Evolutionary conservation across 164 flowering plant genomes (phyloP), one percentile per base, ranked within the genome.

Genomic region (Hamamelis virginiana): DNA sequence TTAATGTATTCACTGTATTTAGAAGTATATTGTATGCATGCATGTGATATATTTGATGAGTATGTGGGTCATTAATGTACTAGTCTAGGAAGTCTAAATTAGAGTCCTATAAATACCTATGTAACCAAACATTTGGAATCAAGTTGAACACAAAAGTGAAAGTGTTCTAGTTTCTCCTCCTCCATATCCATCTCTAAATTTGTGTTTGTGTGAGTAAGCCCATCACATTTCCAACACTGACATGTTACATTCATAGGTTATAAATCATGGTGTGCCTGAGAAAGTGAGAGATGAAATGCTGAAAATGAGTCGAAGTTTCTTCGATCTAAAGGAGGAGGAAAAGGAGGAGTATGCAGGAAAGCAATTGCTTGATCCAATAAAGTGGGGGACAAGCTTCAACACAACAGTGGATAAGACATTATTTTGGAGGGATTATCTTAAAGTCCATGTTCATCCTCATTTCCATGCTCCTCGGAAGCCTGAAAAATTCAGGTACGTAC

Each of bases 391-490:
- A 13, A 68, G 80, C 70, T 70, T 74, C 59, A 71, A 74, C 38
- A 13, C n/a, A 0, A 19, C 3, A 0, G 62, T 50, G 8, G 77
- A 70, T 19, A 27, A 66, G 22, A 15, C 50, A 6, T 27, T 66
- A 6, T 67, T 70, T 10, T 78, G 81, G 81, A 78, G 81, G 67
- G 81, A 78, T 53, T 78, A 52, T 61, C 71, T 78, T 33, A 78
- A 78, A 60, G 19, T 74, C 25, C 66, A 51, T 16, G 75, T 72
- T 33, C 77, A 78, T 59, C 78, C 81, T 33, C 19, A 68, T 12
- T 78, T 78, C 67, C 44, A 65, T 50, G 71, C 69, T 62, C 81
- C 78, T 51, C 13, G 11, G 1, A 64, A 68, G 12, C 78, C 81
- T 25, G 1, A 26, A 3, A 65, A 50, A 16, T 71, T 74, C 65